Evolutionary conservation across 768 basidiomycete species (phyloP).

Genomic region (Tephrocybe sp.): DNA sequence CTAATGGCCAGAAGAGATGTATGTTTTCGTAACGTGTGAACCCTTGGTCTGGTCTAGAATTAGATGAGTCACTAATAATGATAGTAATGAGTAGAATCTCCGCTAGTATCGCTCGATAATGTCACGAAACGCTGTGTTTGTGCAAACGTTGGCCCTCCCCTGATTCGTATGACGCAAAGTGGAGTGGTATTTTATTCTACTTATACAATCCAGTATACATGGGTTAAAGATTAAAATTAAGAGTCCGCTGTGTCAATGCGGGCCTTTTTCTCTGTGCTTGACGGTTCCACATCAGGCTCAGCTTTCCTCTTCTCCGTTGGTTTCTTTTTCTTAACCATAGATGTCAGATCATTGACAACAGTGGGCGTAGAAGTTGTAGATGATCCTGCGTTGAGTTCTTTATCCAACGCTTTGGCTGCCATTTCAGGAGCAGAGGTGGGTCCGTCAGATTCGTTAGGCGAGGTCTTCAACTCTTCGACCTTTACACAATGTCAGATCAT

Average conservation of each 20-base stretch:
- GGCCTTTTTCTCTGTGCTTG: slow-evolving; percentile 61
- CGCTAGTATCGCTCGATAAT: not conserved
- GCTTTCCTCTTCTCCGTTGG: slow-evolving; percentile 65
- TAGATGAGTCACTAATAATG: no score
- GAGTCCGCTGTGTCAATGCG: slow-evolving; percentile 43
- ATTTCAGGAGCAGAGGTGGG: slow-evolving; percentile 61
- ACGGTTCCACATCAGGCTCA: slow-evolving; percentile 48
- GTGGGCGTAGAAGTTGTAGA: slow-evolving; percentile 32
- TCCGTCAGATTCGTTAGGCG: slow-evolving; percentile 56
- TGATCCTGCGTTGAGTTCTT: slow-evolving; percentile 53
- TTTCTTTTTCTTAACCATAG: slow-evolving; percentile 85
- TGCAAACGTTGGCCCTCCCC: no score
- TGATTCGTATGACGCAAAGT: no score
- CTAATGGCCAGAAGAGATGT: no score
- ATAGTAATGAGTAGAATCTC: not conserved
- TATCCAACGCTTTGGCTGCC: slow-evolving; percentile 68
- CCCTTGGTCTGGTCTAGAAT: no score
- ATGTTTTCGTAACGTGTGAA: no score
- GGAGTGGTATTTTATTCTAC: not conserved
- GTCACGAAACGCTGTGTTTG: no score
- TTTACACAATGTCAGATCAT: slow-evolving; percentile 25
- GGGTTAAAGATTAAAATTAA: slow-evolving; percentile 9
- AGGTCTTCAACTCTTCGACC: slow-evolving; percentile 89
- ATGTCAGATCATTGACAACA: slow-evolving; percentile 78
- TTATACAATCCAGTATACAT: slow-evolving; percentile 5